Evolutionary conservation across 257 asterid genomes (phyloP).

Genomic region (Solanum arcanum): DNA sequence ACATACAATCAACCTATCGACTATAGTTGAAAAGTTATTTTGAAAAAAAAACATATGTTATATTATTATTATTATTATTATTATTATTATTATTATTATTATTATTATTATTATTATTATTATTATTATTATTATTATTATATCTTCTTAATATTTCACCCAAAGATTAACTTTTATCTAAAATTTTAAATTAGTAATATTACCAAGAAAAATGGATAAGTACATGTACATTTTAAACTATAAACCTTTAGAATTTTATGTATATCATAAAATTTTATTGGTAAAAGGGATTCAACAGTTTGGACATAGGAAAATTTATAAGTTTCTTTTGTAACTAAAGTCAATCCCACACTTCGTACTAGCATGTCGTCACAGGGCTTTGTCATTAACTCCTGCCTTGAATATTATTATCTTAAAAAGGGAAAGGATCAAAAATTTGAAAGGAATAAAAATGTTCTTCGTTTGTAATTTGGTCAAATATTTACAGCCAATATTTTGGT

Average conservation of each 20-base stretch:
- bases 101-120: too few relatives aligned
- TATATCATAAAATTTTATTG: background rate
- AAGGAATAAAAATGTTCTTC: too few relatives aligned
- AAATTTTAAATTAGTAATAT: background rate
- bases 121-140: background rate
- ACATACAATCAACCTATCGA: background rate
- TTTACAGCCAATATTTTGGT: too few relatives aligned
- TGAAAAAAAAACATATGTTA: background rate
- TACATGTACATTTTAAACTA: background rate
- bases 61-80: background rate
- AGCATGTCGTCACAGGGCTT: background rate
- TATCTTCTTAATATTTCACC: background rate
- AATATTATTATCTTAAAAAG: too few relatives aligned
- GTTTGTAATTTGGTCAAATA: too few relatives aligned
- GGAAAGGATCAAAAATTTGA: too few relatives aligned
- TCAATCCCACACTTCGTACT: background rate
- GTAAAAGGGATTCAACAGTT: background rate
- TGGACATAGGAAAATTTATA: background rate
- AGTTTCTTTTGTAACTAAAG: background rate
- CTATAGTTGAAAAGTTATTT: background rate
- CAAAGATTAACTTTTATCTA: background rate
- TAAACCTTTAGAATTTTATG: background rate
- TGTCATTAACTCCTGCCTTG: background rate
- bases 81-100: too few relatives aligned
- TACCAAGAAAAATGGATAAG: background rate